These are phyloP conservation scores for Fraxinus sp. DNA, from an alignment of 305 asterid species.

Conservation along the genomic window DNA sequence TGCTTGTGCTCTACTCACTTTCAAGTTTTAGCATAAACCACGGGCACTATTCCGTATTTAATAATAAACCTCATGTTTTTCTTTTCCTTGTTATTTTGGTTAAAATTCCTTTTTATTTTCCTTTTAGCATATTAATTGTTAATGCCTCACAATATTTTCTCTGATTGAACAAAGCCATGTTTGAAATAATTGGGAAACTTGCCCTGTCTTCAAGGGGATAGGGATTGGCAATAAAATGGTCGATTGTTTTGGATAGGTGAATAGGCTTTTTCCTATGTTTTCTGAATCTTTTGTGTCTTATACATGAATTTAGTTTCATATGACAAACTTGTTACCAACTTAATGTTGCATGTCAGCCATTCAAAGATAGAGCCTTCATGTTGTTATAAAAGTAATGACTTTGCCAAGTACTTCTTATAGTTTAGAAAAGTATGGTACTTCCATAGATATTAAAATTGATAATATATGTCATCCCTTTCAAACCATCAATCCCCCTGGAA, in stretches of 20 bases:
- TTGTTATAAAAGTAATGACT: background rate
- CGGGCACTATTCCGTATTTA: background rate
- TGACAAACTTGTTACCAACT: background rate
- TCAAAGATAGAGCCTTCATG: background rate
- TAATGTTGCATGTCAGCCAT: background rate
- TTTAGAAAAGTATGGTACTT: background rate
- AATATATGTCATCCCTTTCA: background rate
- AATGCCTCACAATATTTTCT: background rate
- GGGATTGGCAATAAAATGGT: too few relatives aligned
- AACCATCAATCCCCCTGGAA: background rate
- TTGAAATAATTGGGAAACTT: background rate
- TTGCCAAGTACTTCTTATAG: background rate
- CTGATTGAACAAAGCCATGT: background rate
- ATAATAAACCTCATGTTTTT: background rate
- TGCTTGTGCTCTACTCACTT: slow-evolving; percentile 22
- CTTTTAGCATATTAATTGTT: background rate
- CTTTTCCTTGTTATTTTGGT: background rate
- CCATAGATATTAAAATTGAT: background rate
- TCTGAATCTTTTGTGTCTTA: background rate
- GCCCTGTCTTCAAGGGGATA: background rate
- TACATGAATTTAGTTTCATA: background rate
- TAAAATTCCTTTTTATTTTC: background rate
- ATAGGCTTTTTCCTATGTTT: background rate
- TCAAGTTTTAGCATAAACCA: background rate
- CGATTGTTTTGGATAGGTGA: background rate